A percentile compares a stretch with the other conserved stretches of the same genome.
Conservation (phyloP, 1,284 basidiomycete species). For the Malassezia vespertilionis region DNA sequence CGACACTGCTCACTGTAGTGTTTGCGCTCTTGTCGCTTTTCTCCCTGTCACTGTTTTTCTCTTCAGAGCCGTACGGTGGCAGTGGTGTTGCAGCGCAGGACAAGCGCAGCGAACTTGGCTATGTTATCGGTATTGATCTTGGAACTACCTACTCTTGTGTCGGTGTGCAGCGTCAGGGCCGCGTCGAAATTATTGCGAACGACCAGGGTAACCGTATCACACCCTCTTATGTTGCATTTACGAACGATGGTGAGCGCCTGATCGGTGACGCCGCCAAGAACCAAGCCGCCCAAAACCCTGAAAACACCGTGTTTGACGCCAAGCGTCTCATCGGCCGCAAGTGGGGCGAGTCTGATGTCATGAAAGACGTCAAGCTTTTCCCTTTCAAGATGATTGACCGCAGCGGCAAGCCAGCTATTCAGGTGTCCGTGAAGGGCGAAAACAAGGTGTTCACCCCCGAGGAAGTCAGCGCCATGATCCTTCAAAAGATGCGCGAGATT, state of each 20-base stretch:
- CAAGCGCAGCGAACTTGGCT: constrained; percentile 57
- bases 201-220: constrained; percentile 51
- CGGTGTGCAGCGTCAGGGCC: constrained; percentile 69
- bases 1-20: constrained; percentile 9
- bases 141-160: constrained; percentile 51
- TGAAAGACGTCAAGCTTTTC: constrained; percentile 46
- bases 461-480: constrained; percentile 86
- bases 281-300: constrained; percentile 62
- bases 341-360: constrained; percentile 52
- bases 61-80: constrained; percentile 17
- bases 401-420: constrained; percentile 46
- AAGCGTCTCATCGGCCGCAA: constrained; percentile 75
- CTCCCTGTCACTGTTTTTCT: constrained; percentile 11
- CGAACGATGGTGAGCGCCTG: constrained; percentile 64
- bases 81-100: constrained; percentile 38
- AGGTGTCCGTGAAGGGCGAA: constrained; percentile 38
- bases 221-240: constrained; percentile 48
- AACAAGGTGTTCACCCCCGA: constrained; percentile 55
- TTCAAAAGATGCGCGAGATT: constrained; percentile 98
- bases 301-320: constrained; percentile 85
- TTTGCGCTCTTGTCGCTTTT: constrained; percentile 13
- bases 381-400: constrained; percentile 51
- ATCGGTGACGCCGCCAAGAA: constrained; percentile 57
- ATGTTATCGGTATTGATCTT: constrained; percentile 73
- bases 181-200: constrained; percentile 48